Base-by-base conservation (phyloP, 441 rosid species). In the Isatis lusitanica region DNA sequence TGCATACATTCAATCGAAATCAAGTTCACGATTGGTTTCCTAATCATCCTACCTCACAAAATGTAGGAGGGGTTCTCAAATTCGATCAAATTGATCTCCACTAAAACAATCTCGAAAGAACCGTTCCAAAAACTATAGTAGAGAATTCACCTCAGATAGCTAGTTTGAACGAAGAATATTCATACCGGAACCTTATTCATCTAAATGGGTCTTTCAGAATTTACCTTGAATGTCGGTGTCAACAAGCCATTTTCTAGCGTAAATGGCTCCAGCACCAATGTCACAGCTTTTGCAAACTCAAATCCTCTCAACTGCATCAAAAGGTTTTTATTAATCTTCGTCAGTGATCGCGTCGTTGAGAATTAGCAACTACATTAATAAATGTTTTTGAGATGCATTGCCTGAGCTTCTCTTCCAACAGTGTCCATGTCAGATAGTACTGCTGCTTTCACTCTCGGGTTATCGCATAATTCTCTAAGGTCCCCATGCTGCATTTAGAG, bases 151-250 rank as follows among this genome's bases (percentile, higher is more conserved):
- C 47, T 60, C 39, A 5, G 16, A 31, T 15, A 15, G 10, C 36
- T 63, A 18, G 56, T 18, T 11, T 26, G 36, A 13, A 46, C 7
- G 35, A 51, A 36, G n/a, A 58, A 40, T 35, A 40, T 9, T 51
- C 10, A 10, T 58, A 31, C 40, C 2, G 1, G 47, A 59, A 50
- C 15, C 15, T 42, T 58, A 35, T 35, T 55, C 48, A 48, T 68
- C 50, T 62, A 75, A 76, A 48, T 43, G 58, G 10, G 60, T 66
- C 60, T 5, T 15, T 63, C 6, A 40, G 39, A 57, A 84, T 77
- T 83, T 79, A 81, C 99, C 98, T 96, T 96, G 48, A 93, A 87
- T 38, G 99, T 96, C 2, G 99, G 99, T 66, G 98, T 95, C 31
- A 91, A 85, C 53, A 95, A 87, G 63, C 93, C 97, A 46, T 91